A percentile compares a stretch with the other conserved stretches of the same genome.
phyloP scores from a whole-genome alignment of 805 yeast genomes.

The Saccharomyces paradoxus region DNA sequence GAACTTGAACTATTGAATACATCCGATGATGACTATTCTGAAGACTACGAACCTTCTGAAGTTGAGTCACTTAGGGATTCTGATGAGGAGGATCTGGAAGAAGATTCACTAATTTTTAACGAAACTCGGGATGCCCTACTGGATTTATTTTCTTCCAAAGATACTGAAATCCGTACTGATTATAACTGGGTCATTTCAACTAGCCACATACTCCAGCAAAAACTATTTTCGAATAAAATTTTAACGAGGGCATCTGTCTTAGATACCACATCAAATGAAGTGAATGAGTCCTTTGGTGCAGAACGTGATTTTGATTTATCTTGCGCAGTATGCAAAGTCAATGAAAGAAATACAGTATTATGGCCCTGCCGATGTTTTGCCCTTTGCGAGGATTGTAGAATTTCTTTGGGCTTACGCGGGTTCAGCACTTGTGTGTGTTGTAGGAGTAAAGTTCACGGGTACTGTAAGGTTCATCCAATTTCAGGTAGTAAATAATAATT shows the following conservation, averaged over 20 bases:
- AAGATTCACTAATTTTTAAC: background rate
- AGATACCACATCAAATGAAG: background rate
- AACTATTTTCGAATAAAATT: background rate
- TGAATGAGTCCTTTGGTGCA: background rate
- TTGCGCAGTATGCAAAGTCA: constrained; percentile 77
- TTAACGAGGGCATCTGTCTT: background rate
- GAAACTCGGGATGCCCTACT: background rate
- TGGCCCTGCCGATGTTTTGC: constrained; percentile 95
- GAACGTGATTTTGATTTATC: constrained; percentile 30
- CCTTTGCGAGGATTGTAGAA: constrained; percentile 75
- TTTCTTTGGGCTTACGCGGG: constrained; percentile 61
- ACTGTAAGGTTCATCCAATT: constrained; percentile 30
- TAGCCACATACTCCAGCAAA: background rate
- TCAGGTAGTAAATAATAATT: background rate
- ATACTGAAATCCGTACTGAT: background rate
- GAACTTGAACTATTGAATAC: background rate
- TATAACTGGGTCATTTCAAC: background rate
- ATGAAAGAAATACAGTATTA: constrained; percentile 64
- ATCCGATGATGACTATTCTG: background rate
- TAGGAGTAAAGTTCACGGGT: constrained; percentile 58
- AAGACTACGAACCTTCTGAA: background rate
- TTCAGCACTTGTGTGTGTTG: constrained; percentile 82
- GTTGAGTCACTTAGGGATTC: background rate
- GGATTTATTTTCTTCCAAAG: background rate
- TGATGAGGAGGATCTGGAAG: background rate